Evolutionary conservation across 169 alveolate genomes (phyloP).

Genomic region (Eimeria zaria): DNA sequence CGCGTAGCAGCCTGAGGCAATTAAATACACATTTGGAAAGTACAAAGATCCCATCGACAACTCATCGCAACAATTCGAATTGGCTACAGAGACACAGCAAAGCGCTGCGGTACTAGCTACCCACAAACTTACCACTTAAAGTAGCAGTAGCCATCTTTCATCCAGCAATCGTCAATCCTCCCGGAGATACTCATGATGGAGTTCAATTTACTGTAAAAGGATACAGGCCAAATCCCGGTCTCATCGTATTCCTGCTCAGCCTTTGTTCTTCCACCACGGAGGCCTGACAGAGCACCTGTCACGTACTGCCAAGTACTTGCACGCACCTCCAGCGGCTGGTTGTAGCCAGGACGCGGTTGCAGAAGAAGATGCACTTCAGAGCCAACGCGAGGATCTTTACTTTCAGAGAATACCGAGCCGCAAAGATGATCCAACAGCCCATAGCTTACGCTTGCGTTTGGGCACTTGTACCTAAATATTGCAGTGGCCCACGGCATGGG

Average conservation of each 20-base stretch:
- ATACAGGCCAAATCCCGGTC: not conserved
- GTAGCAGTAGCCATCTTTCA: conserved; percentile 54
- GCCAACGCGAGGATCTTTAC: not conserved
- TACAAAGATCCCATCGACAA: not conserved
- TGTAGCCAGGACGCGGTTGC: conserved; percentile 69
- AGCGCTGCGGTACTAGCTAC: not conserved
- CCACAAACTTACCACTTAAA: conserved; percentile 43
- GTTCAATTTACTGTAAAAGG: not conserved
- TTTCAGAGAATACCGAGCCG: conserved; percentile 25
- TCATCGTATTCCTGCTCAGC: not conserved
- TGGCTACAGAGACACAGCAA: not conserved
- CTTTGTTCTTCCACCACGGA: not conserved
- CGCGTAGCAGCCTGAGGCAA: conserved; percentile 34
- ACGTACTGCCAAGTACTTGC: conserved; percentile 13
- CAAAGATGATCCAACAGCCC: conserved; percentile 54
- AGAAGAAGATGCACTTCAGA: conserved; percentile 59
- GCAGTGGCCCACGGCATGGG: conserved; percentile 74
- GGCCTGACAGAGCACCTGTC: not conserved
- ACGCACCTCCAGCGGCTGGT: conserved; percentile 14
- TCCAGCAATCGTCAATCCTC: conserved; percentile 55
- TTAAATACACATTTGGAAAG: no score
- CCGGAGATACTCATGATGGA: conserved; percentile 3
- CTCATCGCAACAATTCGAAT: not conserved
- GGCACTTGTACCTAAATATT: conserved; percentile 41
- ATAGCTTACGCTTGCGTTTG: not conserved